Percentiles rank a stretch among this genome's conserved stretches.
Conservation (phyloP, 1,284 basidiomycete genomes). For the Ganoderma leucocontextum region DNA sequence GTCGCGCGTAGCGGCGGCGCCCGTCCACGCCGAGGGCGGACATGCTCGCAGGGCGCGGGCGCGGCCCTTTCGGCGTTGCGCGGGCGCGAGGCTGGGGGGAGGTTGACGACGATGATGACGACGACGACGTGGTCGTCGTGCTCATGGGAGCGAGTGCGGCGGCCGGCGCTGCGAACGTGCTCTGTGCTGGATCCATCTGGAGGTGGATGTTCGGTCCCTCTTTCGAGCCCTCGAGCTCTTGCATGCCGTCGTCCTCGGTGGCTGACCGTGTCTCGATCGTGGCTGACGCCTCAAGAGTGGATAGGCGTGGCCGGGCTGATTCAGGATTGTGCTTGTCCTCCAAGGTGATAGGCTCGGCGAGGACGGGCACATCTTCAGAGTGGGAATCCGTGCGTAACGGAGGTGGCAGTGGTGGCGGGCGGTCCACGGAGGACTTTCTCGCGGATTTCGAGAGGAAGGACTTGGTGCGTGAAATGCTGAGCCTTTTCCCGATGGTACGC, state of each 20-base stretch:
- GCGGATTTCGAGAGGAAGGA: background rate
- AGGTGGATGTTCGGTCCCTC: background rate
- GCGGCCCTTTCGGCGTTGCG: background rate
- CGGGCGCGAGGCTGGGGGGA: background rate
- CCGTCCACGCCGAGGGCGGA: slow-evolving; percentile 5
- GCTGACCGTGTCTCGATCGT: background rate
- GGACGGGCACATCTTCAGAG: background rate
- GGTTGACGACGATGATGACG: background rate
- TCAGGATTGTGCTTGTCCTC: background rate
- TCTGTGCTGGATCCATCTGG: background rate
- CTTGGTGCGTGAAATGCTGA: background rate
- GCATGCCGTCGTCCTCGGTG: background rate
- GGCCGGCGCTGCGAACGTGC: background rate
- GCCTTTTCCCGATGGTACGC: background rate
- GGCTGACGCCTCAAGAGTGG: background rate
- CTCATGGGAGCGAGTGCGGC: background rate
- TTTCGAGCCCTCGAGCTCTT: background rate
- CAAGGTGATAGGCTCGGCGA: background rate
- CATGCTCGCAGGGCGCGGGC: slow-evolving; percentile 7
- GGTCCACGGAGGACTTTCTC: background rate
- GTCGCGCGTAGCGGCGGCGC: slow-evolving; percentile 21
- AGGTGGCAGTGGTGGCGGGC: background rate
- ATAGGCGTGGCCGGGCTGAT: background rate
- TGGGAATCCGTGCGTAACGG: background rate
- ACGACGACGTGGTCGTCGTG: background rate